A percentile compares a stretch with the other conserved stretches of the same genome.
Evolutionary conservation across 2,329 filamentous ascomycete genomes (phyloP).

Genomic region (Pseudocercospora eumusae): DNA sequence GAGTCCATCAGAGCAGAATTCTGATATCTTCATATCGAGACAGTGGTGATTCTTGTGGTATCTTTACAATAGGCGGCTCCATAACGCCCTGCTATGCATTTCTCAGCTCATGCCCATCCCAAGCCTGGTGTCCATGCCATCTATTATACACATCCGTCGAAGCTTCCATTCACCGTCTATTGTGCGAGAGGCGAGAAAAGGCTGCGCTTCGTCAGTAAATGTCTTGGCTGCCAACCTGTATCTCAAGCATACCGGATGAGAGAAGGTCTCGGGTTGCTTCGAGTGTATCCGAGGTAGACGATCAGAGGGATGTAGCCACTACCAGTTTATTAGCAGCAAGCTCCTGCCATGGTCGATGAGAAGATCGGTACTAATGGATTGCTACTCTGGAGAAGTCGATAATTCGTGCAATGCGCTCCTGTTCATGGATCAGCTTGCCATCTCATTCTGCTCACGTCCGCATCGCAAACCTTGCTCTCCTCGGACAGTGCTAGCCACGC

Average conservation of each 20-base stretch:
- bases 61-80: conserved; percentile 6
- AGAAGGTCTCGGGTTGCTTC: conserved; percentile 86
- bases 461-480: conserved; percentile 79
- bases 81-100: conserved; percentile 6
- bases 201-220: conserved; percentile 24
- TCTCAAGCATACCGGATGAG: conserved; percentile 61
- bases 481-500: conserved; percentile 71
- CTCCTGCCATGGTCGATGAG: not conserved
- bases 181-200: conserved; percentile 39
- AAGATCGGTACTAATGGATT: conserved; percentile 81
- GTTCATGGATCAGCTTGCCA: conserved; percentile 34
- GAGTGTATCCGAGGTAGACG: conserved; percentile 94
- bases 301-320: conserved; percentile 96
- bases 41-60: conserved; percentile 1
- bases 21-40: too few species aligned
- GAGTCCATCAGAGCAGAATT: too few species aligned
- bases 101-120: not conserved
- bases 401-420: conserved; percentile 98
- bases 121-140: conserved; percentile 1
- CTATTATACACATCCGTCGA: too few species aligned
- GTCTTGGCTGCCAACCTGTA: not conserved
- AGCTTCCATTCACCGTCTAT: conserved; percentile 34
- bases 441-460: not conserved
- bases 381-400: conserved; percentile 92
- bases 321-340: conserved; percentile 24